These are phyloP conservation scores for Scenedesmus sp. DNA, from an alignment of 163 green algal species.

Conservation along the genomic window DNA sequence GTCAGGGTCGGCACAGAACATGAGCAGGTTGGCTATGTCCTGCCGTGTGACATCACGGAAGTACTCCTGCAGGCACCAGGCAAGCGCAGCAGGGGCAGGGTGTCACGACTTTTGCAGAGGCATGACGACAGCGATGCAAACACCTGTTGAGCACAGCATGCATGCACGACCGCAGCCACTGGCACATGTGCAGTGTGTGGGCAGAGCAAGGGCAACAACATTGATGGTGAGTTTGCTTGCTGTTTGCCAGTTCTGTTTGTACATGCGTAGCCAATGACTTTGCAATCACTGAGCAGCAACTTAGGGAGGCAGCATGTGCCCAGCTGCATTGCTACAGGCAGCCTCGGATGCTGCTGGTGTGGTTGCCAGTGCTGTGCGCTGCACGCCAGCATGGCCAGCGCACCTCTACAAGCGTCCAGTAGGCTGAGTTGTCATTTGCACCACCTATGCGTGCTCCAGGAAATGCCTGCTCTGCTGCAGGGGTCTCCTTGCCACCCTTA, in stretches of 20 bases:
- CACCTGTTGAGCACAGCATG: neutral
- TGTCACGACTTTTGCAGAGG: neutral
- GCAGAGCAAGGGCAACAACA: neutral
- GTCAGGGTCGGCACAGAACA: constrained; percentile 53
- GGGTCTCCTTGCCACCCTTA: constrained; percentile 58
- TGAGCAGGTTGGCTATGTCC: constrained; percentile 75
- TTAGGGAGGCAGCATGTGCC: no score
- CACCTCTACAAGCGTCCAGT: constrained; percentile 62
- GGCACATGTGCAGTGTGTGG: no score
- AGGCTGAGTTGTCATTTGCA: constrained; percentile 53
- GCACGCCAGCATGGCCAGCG: neutral
- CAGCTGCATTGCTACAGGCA: no score
- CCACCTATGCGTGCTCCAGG: constrained; percentile 56
- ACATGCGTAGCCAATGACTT: no score
- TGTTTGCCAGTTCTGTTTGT: neutral
- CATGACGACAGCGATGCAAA: neutral
- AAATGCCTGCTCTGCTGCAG: constrained; percentile 28
- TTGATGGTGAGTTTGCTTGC: neutral
- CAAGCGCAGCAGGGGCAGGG: neutral
- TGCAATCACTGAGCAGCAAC: no score
- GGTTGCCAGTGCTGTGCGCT: neutral
- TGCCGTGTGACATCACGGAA: constrained; percentile 82
- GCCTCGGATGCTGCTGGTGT: neutral
- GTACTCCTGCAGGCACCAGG: constrained; percentile 72
- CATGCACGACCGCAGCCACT: neutral